phyloP scores from a whole-genome alignment of 176 grass and related monocot genomes.

The Echinochloa phyllopogon region DNA sequence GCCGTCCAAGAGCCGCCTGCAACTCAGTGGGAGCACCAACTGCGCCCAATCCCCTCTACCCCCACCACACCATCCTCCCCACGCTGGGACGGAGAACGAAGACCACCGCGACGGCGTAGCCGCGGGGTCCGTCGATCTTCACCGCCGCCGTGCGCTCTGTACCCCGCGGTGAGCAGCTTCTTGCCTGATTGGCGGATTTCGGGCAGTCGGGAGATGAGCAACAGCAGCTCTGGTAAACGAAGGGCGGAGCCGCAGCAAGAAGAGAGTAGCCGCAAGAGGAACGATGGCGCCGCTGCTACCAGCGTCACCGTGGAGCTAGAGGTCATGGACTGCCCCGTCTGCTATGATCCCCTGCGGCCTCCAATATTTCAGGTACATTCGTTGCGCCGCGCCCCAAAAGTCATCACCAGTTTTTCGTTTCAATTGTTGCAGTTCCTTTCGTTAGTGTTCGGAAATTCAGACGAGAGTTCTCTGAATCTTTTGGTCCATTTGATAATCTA shows the following conservation, averaged over 20 bases:
- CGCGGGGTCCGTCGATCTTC: background rate
- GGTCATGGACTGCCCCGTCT: constrained; percentile 53
- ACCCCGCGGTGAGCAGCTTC: background rate
- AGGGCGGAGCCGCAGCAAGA: background rate
- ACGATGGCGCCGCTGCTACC: background rate
- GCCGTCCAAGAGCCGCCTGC: background rate
- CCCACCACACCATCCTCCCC: background rate
- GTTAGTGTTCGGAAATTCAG: background rate
- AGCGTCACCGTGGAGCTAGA: constrained; percentile 38
- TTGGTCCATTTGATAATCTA: background rate
- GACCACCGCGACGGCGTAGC: background rate
- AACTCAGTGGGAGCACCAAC: background rate
- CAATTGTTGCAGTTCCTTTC: background rate
- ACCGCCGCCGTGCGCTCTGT: background rate
- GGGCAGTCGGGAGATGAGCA: background rate
- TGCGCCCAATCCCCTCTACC: background rate
- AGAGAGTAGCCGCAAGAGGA: background rate
- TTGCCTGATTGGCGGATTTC: background rate
- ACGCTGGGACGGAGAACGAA: background rate
- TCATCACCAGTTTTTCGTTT: background rate
- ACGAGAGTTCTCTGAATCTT: background rate
- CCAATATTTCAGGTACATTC: constrained; percentile 25
- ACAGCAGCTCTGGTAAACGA: background rate
- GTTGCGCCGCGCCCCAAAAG: background rate
- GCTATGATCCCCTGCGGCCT: constrained; percentile 37